phyloP scores from a whole-genome alignment of 1,284 basidiomycete genomes.

The Melampsora larici-populina region DNA sequence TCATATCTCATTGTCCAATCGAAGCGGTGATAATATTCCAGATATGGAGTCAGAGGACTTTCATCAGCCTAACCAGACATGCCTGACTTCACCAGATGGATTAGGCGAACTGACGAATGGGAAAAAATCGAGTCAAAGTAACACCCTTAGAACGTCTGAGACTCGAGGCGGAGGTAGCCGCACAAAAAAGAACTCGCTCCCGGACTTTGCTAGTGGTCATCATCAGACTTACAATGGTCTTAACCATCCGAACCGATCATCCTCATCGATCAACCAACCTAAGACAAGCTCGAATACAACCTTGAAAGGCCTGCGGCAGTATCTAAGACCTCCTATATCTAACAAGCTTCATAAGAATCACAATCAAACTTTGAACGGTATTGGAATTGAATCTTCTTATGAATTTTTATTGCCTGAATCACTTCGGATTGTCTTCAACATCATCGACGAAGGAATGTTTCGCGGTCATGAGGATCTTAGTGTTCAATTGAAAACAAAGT shows the following conservation, averaged over 20 bases:
- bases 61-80: not conserved
- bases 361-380: not conserved
- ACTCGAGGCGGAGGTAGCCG: too few relatives aligned
- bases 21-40: constrained; percentile 37
- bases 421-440: constrained; percentile 74
- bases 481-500: constrained; percentile 75
- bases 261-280: constrained; percentile 28
- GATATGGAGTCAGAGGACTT: constrained; percentile 42
- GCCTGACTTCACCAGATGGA: not conserved
- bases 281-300: constrained; percentile 11
- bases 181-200: too few relatives aligned
- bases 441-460: constrained; percentile 75
- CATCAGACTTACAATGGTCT: not conserved
- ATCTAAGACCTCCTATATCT: constrained; percentile 45
- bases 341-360: constrained; percentile 46
- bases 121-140: not conserved
- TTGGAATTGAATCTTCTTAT: not conserved
- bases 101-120: too few relatives aligned
- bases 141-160: not conserved
- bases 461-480: constrained; percentile 79
- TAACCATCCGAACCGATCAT: constrained; percentile 16
- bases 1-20: constrained; percentile 11
- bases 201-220: not conserved
- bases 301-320: constrained; percentile 44
- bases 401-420: constrained; percentile 71